Evolutionary conservation across 2,329 filamentous ascomycete species (phyloP), one percentile per base, ranked within the genome.

Genomic region (Pestalotiopsis sp.): DNA sequence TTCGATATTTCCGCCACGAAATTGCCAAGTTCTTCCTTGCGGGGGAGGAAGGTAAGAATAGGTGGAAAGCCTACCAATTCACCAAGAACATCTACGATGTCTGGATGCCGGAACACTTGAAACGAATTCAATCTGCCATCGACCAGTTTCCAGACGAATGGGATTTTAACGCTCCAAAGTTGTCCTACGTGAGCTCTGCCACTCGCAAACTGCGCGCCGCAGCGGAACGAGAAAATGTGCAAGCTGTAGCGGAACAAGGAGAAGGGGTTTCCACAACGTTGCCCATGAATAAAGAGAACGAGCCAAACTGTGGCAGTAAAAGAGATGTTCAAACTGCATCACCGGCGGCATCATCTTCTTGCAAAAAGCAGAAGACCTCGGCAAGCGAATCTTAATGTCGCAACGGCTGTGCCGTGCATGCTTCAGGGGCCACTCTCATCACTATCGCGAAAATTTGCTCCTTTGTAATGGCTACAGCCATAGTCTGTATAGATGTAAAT

Each of bases 1-100:
- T 69, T 7, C 77, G 76, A 25, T 83, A 80, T 68, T 81, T 82
- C 75, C 79, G 79, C 25, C 76, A 84, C 70, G 72, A 73, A 0
- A 81, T 84, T 62, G 73, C 67, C 39, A 67, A 20, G 0, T 82
- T 82, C 67, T 20, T 64, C 69, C 80, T 84, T 64, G 78, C 75
- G 0, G 72, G 4, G 36, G 65, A 75, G 1, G 74, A 79, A 31
- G 77, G 78, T 1, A 78, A 71, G 68, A 77, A 81, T 1, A 82
- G 75, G 70, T 82, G 79, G 80, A 78, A 73, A 2, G 71, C 77
- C 12, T 81, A 82, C 72, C 76, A 72, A 13, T 81, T 82, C 67
- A 77, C 74, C 2, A 79, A 73, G 69, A 81, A 77, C 61, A 71
- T 83, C 49, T 82, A 82, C 68, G 71, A 79, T 49, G 71, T 36